These are phyloP conservation scores for Gloeostereum incarnatum DNA, from an alignment of 768 basidiomycete genomes.

Conservation along the genomic window DNA sequence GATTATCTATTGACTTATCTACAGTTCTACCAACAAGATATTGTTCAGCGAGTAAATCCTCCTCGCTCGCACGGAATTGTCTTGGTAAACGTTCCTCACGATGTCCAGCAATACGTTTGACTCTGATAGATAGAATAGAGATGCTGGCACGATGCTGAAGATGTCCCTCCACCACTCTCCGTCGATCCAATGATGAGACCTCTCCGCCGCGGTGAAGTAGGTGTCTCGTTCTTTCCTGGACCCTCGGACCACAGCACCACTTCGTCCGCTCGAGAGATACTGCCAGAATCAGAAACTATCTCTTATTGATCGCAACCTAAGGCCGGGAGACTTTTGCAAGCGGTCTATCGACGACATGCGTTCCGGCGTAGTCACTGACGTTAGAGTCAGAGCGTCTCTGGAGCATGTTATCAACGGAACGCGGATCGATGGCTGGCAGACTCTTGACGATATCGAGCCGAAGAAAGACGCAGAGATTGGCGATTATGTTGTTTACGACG, in stretches of 20 bases:
- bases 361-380: slow-evolving; percentile 63
- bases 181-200: slow-evolving; percentile 70
- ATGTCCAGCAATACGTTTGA: slow-evolving; percentile 1
- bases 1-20: too few species aligned
- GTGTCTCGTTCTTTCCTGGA: slow-evolving; percentile 56
- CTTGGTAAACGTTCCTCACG: slow-evolving; percentile 34
- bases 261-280: slow-evolving; percentile 59
- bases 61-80: slow-evolving; percentile 49
- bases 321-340: slow-evolving; percentile 78
- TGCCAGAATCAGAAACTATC: slow-evolving; percentile 57
- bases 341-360: slow-evolving; percentile 62
- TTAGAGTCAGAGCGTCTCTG: slow-evolving; percentile 55
- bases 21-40: slow-evolving; percentile 65
- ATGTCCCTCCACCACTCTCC: slow-evolving; percentile 35
- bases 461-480: slow-evolving; percentile 59
- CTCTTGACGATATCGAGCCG: slow-evolving; percentile 44
- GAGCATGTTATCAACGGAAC: slow-evolving; percentile 67
- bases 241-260: too few species aligned
- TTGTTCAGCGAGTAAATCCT: slow-evolving; percentile 38
- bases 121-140: slow-evolving; percentile 37
- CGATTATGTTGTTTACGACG: slow-evolving; percentile 73
- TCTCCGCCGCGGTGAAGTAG: slow-evolving; percentile 72
- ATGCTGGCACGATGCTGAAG: slow-evolving; percentile 86
- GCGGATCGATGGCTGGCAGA: slow-evolving; percentile 54
- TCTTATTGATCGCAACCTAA: slow-evolving; percentile 70